Conservation (phyloP, 2,329 filamentous ascomycete genomes). For the Apiospora malaysiana region DNA sequence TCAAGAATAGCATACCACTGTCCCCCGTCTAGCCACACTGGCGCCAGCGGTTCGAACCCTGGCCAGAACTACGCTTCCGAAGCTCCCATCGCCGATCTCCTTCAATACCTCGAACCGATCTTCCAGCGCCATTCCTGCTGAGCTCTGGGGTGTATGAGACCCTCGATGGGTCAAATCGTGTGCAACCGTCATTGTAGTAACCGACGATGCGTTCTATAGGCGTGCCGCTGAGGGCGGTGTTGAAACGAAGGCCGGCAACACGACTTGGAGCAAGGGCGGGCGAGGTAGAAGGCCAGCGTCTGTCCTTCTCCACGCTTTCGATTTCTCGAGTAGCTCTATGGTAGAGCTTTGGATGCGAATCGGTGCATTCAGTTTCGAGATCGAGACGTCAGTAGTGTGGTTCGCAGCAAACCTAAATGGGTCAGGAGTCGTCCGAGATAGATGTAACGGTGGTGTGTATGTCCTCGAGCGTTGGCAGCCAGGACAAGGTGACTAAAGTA, state of each 20-base stretch:
- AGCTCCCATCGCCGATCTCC: conserved; percentile 98
- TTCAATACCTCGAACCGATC: conserved; percentile 97
- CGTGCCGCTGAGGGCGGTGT: conserved; percentile 25
- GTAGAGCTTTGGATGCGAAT: conserved; percentile 41
- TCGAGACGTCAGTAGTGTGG: conserved; percentile 20
- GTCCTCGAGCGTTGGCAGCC: conserved; percentile 3
- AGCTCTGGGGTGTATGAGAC: conserved; percentile 55
- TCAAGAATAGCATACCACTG: conserved; percentile 71
- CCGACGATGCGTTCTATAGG: conserved; percentile 29
- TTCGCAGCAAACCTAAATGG: conserved; percentile 6
- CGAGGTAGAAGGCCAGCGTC: conserved; percentile 31
- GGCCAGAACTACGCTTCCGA: conserved; percentile 92
- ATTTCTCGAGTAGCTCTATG: conserved; percentile 41
- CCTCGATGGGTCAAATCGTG: conserved; percentile 75
- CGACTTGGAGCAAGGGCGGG: conserved; percentile 28
- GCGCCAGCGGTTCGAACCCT: conserved; percentile 90
- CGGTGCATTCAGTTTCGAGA: conserved; percentile 27
- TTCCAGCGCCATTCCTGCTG: conserved; percentile 70
- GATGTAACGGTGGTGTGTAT: conserved; percentile 15
- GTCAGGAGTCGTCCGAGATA: conserved; percentile 11
- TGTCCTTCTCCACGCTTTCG: conserved; percentile 32
- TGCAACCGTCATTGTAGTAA: conserved; percentile 73
- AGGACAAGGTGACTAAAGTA: conserved; percentile 16
- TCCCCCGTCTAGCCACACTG: conserved; percentile 85
- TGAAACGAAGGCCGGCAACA: conserved; percentile 21